A percentile compares a stretch with the other conserved stretches of the same genome.
These are phyloP conservation scores for Myxozyma lipomycoides DNA, from an alignment of 805 yeast genomes.

Conservation along the genomic window DNA sequence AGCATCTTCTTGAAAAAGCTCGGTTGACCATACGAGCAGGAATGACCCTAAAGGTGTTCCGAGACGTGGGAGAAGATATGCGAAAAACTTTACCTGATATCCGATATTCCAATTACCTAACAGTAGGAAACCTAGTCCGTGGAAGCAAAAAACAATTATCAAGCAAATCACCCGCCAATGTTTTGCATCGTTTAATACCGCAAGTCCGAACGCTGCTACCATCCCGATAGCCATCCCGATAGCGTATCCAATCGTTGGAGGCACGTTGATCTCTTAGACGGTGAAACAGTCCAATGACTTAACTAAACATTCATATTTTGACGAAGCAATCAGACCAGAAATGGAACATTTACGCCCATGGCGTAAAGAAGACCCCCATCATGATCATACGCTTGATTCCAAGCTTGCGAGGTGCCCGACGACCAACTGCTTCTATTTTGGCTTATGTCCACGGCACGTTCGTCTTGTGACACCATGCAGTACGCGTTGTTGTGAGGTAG, in stretches of 20 bases:
- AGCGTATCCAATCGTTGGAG: slow-evolving; percentile 39
- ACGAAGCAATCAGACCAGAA: slow-evolving; percentile 13
- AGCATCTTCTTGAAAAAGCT: slow-evolving; percentile 20
- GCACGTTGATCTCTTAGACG: slow-evolving; percentile 34
- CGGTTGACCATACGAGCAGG: slow-evolving; percentile 17
- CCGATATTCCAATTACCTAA: slow-evolving; percentile 19
- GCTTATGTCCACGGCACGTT: slow-evolving; percentile 16
- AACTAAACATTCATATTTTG: slow-evolving; percentile 34
- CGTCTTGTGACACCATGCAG: slow-evolving; percentile 16
- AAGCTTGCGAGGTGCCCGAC: slow-evolving; percentile 21
- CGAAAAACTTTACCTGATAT: slow-evolving; percentile 33
- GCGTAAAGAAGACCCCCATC: slow-evolving; percentile 1
- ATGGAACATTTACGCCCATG: slow-evolving; percentile 22
- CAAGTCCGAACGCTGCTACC: slow-evolving; percentile 23
- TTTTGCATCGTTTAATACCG: slow-evolving; percentile 12
- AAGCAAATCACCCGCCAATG: slow-evolving; percentile 43
- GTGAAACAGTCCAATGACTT: slow-evolving; percentile 29
- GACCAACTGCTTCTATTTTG: slow-evolving; percentile 22
- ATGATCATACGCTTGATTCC: slow-evolving; percentile 8
- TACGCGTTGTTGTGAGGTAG: slow-evolving; percentile 20
- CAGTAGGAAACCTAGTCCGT: slow-evolving; percentile 37
- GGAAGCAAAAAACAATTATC: slow-evolving; percentile 3
- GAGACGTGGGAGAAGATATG: slow-evolving; percentile 15
- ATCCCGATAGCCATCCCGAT: slow-evolving; percentile 33
- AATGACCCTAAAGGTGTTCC: slow-evolving; percentile 36